Base-by-base conservation (phyloP, 108 stramenopile genomes). In the Parietichytrium sp. region DNA sequence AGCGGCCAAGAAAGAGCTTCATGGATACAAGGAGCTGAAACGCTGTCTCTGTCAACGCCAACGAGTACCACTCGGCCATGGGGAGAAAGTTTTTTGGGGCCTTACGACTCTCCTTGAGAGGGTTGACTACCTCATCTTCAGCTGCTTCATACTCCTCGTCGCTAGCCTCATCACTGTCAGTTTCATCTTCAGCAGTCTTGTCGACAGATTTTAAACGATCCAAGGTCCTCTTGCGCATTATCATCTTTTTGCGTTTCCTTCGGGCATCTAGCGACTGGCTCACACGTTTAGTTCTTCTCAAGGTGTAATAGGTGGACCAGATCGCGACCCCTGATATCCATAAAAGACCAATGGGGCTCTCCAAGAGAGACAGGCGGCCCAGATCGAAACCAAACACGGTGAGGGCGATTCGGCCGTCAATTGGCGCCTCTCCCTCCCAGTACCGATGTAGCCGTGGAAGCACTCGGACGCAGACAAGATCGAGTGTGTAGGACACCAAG, bases 61-160 rank as follows among this genome's bases (percentile, higher is more conserved):
- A 33, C 33, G 86, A 85, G 83, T 88, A 89, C 91, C 91, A 91
- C 38, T 86, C 80, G 3, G 90, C 91, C 91, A 91, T 91, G 51
- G 86, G 49, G 31, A 84, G 53, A 13, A 88, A 86, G 55, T 84
- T 88, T 51, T 83, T 52, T 1, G 91, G 91, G 79, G 54, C 53
- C 51, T 87, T 84, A 8, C 80, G 31, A 51, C 79, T 83, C 4
- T 49, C 4, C 52, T 52, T 85, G 31, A 36, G 30, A 27, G 3
- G 47, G 33, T 18, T 29, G 47, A 47, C 54, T 26, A 10, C 20
- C 45, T 6, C 36, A 4, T 12, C 54, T 26, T 55, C 81, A 36
- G 42, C 53, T 6, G 36, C 61, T 47, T 72, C 61, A 25, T 72
- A 72, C 61, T 72, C 61, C 23, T 45, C 61, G 61, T 72, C 61